Conservation (phyloP, 371 early-diverging fungal genomes). For the Rhizopus delemar region DNA sequence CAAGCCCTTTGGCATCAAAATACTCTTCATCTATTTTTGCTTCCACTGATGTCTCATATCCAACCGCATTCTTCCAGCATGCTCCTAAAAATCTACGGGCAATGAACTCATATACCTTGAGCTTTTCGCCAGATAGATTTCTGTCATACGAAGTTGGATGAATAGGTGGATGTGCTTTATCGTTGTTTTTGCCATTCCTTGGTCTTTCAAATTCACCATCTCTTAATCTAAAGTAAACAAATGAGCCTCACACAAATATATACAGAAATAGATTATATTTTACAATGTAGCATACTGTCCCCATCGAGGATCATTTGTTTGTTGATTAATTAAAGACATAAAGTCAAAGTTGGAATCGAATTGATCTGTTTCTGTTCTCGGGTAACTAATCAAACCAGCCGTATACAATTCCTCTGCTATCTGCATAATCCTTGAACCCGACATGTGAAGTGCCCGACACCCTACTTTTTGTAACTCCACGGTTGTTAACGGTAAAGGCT, state of each 20-base stretch:
- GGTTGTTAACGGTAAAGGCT: constrained; percentile 93
- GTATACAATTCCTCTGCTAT: constrained; percentile 89
- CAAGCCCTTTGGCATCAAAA: constrained; percentile 78
- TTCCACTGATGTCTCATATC: constrained; percentile 80
- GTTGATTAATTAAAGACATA: constrained; percentile 65
- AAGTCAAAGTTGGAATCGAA: constrained; percentile 84
- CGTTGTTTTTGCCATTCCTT: constrained; percentile 90
- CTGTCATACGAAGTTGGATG: constrained; percentile 82
- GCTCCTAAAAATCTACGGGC: constrained; percentile 92
- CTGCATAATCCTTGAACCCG: constrained; percentile 85
- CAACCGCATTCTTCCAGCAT: constrained; percentile 94
- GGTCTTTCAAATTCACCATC: constrained; percentile 82
- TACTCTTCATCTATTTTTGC: constrained; percentile 69
- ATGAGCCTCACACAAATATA: not conserved
- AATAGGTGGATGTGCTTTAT: constrained; percentile 99
- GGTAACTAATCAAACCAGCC: constrained; percentile 95
- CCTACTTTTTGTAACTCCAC: constrained; percentile 94
- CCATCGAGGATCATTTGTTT: constrained; percentile 62
- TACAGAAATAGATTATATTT: not conserved
- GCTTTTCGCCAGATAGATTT: constrained; percentile 73
- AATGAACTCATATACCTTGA: constrained; percentile 90
- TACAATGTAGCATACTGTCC: constrained; percentile 70
- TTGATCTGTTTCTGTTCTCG: constrained; percentile 99
- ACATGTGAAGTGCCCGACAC: constrained; percentile 69
- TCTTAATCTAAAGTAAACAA: constrained; percentile 48